Evolutionary conservation across 2,329 filamentous ascomycete genomes (phyloP), one percentile per base, ranked within the genome.

Genomic region (Trichoderma endophyticum): DNA sequence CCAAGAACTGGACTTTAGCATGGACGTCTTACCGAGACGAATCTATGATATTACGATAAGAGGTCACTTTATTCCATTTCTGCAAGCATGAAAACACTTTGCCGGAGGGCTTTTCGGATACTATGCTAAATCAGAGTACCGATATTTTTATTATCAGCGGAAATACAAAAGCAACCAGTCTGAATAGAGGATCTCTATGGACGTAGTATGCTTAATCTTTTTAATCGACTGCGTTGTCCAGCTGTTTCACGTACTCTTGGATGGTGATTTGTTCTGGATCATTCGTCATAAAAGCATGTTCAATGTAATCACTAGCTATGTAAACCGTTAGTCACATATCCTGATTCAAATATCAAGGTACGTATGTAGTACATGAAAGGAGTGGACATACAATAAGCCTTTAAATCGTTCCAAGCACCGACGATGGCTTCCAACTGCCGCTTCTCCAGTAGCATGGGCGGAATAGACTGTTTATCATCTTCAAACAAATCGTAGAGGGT

Each of bases 401-500:
- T 61, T 6, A 61, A 18, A 36, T 61, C 32, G 32, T 61, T 61
- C 32, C 59, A 61, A 24, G 59, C 30, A n/a, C 18, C n/a, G 5
- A 39, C 32, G 14, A 61, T 61, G 3, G 59, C 11, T 15, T 36
- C 12, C 6, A 61, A 30, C 18, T 61, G 30, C 57, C 30, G 30
- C n/a, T 61, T 8, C 59, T 24, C n/a, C 8, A 61, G 59, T 3
- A 24, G 6, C 59, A 61, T 61, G n/a, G 30, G 30, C 21, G 59
- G 59, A 24, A 61, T 24, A 21, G 30, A 15, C n/a, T 34, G 30
- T 3, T 34, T 36, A 4, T 24, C 32, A 24, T 61, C 59, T 0
- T 24, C 21, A 24, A 61, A 61, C 32, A 61, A 39, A 14, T 61
- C 59, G 21, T 61, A 61, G 32, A 61, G 59, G 8, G 59, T 61